Evolutionary conservation across 768 basidiomycete species (phyloP), one percentile per base, ranked within the genome.

Genomic region (Suillus ampliporus): DNA sequence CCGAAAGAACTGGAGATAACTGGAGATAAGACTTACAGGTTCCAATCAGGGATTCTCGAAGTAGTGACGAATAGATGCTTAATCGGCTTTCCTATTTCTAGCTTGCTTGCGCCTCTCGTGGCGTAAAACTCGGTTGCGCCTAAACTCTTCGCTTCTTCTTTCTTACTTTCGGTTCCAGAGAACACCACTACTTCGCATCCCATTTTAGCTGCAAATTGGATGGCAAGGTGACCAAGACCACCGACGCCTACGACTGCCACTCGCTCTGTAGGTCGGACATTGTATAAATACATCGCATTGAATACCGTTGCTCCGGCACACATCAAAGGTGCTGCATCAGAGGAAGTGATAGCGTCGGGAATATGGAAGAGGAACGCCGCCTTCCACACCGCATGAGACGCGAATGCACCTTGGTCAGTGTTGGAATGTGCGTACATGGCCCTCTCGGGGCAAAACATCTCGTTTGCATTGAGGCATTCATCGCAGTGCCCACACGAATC

Each of bases 141-240:
- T 0, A 79, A 69, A 21, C 56, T 52, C 53, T 48, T 63, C 21
- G 79, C 76, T 37, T 79, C 76, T 9, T 72, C 69, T 50, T 46
- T 72, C 62, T 79, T 80, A 28, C 50, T 57, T 8, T 79, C 74
- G 0, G 76, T 73, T 28, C 71, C 53, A 6, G 76, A 78, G 35
- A 79, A 74, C 6, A 75, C 78, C 53, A 76, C 71, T 5, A 79
- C 78, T 8, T 74, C 73, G 21, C 76, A 76, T 15, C 78, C 78
- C 74, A 79, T 79, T 66, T 77, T 80, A 38, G 73, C 63, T 4
- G 78, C 76, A 61, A 79, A 79, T 47, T 78, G 76, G 38, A 79
- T 72, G 7, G 74, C 76, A 37, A 79, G 75, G 47, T 79, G 78
- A 9, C 78, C 77, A 17, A 79, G 72, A 7, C 78, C 78, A 2